phyloP scores from a whole-genome alignment of 305 asterid genomes.

The Fraxinus ornus region DNA sequence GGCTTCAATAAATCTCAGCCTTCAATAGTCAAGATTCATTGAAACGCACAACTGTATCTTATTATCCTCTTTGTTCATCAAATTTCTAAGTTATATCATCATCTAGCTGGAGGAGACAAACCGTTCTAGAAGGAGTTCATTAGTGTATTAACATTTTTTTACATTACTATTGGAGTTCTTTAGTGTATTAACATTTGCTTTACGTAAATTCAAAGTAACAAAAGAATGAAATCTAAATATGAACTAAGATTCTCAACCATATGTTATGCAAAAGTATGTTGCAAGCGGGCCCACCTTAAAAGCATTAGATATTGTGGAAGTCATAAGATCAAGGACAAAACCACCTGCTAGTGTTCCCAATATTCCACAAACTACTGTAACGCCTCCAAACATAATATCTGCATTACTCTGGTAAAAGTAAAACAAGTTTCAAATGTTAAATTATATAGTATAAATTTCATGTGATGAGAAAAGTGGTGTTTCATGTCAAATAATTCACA shows the following conservation, averaged over 20 bases:
- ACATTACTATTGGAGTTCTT: not conserved
- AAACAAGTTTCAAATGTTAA: constrained; percentile 14
- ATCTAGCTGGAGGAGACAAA: not conserved
- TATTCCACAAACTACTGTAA: constrained; percentile 76
- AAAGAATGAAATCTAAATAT: not conserved
- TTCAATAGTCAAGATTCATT: not conserved
- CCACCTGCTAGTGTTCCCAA: constrained; percentile 88
- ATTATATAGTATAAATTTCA: not conserved
- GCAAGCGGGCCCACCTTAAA: constrained; percentile 56
- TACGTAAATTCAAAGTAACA: not conserved
- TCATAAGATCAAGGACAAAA: constrained; percentile 60
- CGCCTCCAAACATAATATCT: constrained; percentile 88
- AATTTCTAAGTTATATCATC: not conserved
- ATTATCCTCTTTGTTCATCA: not conserved
- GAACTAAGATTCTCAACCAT: not conserved
- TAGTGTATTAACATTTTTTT: not conserved
- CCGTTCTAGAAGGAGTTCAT: not conserved
- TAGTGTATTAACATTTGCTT: not conserved
- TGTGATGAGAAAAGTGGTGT: not conserved
- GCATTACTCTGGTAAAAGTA: constrained; percentile 59
- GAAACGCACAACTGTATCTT: not conserved
- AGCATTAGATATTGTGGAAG: constrained; percentile 76
- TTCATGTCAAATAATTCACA: constrained; percentile 8
- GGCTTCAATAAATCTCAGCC: not conserved
- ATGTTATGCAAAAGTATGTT: constrained; percentile 3